Evolutionary conservation across 179 eudicot species (phyloP).

Genomic region (Silene noctiflora): DNA sequence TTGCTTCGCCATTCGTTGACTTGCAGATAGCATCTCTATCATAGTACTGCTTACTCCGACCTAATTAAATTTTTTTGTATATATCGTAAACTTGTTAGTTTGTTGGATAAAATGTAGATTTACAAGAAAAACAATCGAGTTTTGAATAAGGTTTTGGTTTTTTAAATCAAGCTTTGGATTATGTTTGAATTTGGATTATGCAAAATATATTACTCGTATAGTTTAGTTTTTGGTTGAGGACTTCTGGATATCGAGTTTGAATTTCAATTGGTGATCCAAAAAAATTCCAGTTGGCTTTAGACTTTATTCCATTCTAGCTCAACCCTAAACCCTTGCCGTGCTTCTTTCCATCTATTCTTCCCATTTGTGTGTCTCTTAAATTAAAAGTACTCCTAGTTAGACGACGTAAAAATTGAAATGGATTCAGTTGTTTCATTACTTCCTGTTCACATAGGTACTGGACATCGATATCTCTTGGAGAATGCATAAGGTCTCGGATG

Average conservation of each 20-base stretch:
- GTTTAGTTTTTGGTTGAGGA: not conserved
- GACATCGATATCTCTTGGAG: conserved; percentile 85
- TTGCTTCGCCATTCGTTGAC: too few species aligned
- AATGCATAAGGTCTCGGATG: conserved; percentile 91
- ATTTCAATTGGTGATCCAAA: not conserved
- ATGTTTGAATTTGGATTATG: not conserved
- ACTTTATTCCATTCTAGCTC: not conserved
- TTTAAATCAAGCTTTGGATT: not conserved
- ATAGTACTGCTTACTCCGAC: too few species aligned
- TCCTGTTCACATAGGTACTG: conserved; percentile 47
- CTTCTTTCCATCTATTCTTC: not conserved
- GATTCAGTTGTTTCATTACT: not conserved
- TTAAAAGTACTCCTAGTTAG: too few species aligned
- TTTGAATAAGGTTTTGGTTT: not conserved
- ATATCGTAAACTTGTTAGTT: too few species aligned
- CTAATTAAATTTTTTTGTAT: too few species aligned
- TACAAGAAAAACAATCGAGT: not conserved
- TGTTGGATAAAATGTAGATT: too few species aligned
- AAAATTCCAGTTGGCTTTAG: not conserved
- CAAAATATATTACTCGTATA: not conserved
- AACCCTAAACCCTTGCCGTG: not conserved
- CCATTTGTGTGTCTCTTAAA: not conserved
- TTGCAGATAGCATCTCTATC: too few species aligned
- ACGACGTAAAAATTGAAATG: not conserved
- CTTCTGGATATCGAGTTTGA: not conserved